Base-by-base conservation (phyloP, 495 filamentous ascomycete species). In the Darksidea phi region DNA sequence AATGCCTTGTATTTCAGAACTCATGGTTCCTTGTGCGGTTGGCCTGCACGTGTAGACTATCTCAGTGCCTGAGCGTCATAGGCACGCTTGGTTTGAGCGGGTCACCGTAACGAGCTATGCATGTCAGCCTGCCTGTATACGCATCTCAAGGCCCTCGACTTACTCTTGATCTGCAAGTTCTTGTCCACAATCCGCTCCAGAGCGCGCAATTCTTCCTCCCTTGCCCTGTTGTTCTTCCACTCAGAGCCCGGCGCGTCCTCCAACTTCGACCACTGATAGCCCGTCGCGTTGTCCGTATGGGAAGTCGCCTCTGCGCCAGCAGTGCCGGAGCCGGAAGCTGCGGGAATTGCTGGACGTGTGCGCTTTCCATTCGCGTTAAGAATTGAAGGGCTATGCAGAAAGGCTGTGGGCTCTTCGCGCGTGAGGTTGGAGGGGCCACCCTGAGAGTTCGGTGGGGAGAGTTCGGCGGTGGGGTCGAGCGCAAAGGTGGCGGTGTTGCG, bases 361-460 rank as follows among this genome's bases (percentile, higher is more conserved):
- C 67, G 64, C 54, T 73, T 75, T 25, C 71, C 71, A 59, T 75
- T 75, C 15, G 57, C 67, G 56, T 74, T 74, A 48, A 57, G 60
- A 58, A 18, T 38, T 1, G 56, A 64, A 12, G 66, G 66, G 26
- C 56, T 64, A 8, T 46, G n/a, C 41, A 55, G 24, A 21, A 38
- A 28, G 17, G 57, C 38, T 15, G n/a, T 17, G 18, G 57, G 37
- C 6, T 64, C 57, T 21, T 66, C 62, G 8, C 57, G 48, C 8
- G 52, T n/a, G 47, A 53, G 56, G 51, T 48, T 36, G 36, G 56
- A 36, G 12, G 68, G 64, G 60, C 41, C 41, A 13, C 67, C 67
- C 25, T 84, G 82, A 12, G 81, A 84, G 45, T 75, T 78, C 8
- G 80, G 82, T 26, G 82, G 82, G 6, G 81, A 84, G 63, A 83